Evolutionary conservation across 1,139 yeast species (phyloP).

Genomic region (Eremothecium sinecaudum): DNA sequence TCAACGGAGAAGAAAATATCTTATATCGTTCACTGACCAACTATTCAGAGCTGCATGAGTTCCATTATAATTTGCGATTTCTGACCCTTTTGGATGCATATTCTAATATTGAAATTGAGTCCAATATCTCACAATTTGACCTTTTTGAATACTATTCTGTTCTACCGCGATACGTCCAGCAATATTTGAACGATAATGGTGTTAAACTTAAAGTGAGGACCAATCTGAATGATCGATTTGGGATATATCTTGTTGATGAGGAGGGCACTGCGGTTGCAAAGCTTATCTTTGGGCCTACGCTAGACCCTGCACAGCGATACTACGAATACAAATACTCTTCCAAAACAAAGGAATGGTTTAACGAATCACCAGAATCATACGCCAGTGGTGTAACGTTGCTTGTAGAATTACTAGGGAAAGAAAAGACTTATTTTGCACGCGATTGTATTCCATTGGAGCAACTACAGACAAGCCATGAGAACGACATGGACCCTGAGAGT

Average conservation of each 20-base stretch:
- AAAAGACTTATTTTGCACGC: constrained; percentile 21
- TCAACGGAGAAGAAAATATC: constrained; percentile 21
- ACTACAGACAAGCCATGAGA: constrained; percentile 7
- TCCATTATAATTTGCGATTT: constrained; percentile 28
- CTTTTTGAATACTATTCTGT: constrained; percentile 29
- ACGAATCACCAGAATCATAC: constrained; percentile 24
- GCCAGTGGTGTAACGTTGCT: constrained; percentile 23
- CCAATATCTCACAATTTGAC: constrained; percentile 22
- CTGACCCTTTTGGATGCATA: constrained; percentile 26
- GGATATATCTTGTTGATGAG: constrained; percentile 19
- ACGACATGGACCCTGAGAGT: constrained; percentile 5
- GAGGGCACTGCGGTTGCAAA: constrained; percentile 15
- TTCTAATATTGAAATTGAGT: constrained; percentile 23
- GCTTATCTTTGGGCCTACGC: constrained; percentile 18
- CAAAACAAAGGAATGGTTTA: constrained; percentile 22
- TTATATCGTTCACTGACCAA: constrained; percentile 24
- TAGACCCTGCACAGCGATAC: constrained; percentile 18
- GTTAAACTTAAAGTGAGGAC: constrained; percentile 17
- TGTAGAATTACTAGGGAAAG: constrained; percentile 17
- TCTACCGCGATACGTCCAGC: constrained; percentile 18
- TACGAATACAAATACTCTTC: constrained; percentile 25
- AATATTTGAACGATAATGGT: constrained; percentile 16
- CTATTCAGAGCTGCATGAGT: constrained; percentile 24
- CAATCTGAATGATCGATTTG: constrained; percentile 25
- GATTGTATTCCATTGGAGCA: constrained; percentile 22